A percentile compares a stretch with the other conserved stretches of the same genome.
These are phyloP conservation scores for Canavalia ensiformis DNA, from an alignment of 306 rosid genomes.

Conservation along the genomic window DNA sequence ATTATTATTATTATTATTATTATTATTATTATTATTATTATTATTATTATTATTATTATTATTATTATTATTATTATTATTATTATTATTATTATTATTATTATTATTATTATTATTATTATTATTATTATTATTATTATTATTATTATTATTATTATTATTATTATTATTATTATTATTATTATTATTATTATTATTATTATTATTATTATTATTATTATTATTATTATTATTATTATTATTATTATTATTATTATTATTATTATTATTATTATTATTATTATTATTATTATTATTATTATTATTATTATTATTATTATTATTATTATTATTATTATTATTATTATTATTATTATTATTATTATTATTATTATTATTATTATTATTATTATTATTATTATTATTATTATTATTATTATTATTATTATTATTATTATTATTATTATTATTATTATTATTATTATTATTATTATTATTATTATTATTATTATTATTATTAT, in stretches of 20 bases:
- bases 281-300: background rate
- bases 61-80: background rate
- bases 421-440: background rate
- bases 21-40: background rate
- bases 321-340: background rate
- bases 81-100: background rate
- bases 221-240: background rate
- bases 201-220: background rate
- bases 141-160: background rate
- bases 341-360: background rate
- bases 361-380: background rate
- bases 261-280: background rate
- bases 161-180: background rate
- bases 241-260: background rate
- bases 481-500: background rate
- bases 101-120: background rate
- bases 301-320: background rate
- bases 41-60: background rate
- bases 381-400: background rate
- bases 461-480: background rate
- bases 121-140: background rate
- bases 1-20: background rate
- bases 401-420: background rate
- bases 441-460: background rate
- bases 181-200: background rate